Conservation (phyloP, 805 yeast genomes). For the Sugiyamaella americana region DNA sequence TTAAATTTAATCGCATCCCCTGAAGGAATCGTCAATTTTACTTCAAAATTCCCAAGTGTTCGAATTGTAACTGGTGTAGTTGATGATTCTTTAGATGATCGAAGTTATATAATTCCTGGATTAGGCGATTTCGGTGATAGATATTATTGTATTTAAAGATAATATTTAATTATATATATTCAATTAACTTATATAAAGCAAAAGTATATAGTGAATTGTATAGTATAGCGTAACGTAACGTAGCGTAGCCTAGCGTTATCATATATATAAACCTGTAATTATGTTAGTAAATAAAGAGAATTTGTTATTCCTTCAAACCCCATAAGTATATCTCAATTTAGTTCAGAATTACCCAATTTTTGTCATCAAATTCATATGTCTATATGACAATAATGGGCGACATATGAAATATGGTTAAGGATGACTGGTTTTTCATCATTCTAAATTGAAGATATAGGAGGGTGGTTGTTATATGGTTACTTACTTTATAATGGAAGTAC, state of each 20-base stretch:
- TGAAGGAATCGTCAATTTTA: constrained; percentile 81
- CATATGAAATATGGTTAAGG: constrained; percentile 15
- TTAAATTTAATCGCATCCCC: constrained; percentile 90
- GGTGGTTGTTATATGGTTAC: neutral
- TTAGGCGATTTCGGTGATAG: constrained; percentile 98
- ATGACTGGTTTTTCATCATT: constrained; percentile 15
- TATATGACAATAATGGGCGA: constrained; percentile 8
- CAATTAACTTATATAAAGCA: no score
- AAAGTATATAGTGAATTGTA: no score
- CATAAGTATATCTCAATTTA: no score
- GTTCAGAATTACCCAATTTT: constrained; percentile 16
- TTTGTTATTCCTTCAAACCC: no score
- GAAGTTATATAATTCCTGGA: constrained; percentile 86
- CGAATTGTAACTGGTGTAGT: constrained; percentile 91
- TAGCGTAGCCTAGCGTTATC: no score
- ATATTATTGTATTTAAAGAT: constrained; percentile 72
- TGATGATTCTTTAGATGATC: constrained; percentile 79
- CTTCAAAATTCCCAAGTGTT: constrained; percentile 71
- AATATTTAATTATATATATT: no score
- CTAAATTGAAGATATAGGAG: neutral
- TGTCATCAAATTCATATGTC: constrained; percentile 8
- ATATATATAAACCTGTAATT: no score
- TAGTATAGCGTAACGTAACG: no score
- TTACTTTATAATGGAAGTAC: constrained; percentile 11
- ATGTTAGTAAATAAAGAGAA: no score